phyloP scores from a whole-genome alignment of 352 stramenopile species.

The Globisporangium paddicum region DNA sequence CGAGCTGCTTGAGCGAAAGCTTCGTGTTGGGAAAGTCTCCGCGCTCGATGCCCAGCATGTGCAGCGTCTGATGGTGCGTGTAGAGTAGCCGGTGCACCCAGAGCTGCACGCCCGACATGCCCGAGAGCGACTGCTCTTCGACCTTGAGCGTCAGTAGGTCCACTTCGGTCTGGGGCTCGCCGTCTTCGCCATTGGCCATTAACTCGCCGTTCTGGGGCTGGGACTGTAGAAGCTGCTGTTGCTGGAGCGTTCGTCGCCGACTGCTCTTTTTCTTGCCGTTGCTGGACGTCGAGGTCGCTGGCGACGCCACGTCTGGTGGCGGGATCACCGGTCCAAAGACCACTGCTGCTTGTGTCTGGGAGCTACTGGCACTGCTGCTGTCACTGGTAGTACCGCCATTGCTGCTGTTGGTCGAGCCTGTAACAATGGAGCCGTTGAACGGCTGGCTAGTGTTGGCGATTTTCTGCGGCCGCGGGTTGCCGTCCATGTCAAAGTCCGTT shows the following conservation, averaged over 20 bases:
- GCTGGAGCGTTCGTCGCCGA: constrained; percentile 7
- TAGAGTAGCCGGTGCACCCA: constrained; percentile 65
- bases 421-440: neutral
- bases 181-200: constrained; percentile 13
- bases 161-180: constrained; percentile 14
- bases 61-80: constrained; percentile 59
- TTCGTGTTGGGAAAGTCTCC: constrained; percentile 62
- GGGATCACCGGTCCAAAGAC: neutral
- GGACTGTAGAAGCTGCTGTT: neutral
- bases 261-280: neutral
- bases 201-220: constrained; percentile 14
- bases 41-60: constrained; percentile 37
- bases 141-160: constrained; percentile 25
- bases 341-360: neutral
- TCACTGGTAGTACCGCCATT: neutral
- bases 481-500: constrained; percentile 42
- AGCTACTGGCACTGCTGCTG: neutral
- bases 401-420: neutral
- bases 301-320: constrained; percentile 1
- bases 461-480: constrained; percentile 31
- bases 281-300: constrained; percentile 1
- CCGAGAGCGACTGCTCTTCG: constrained; percentile 42
- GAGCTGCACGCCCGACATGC: constrained; percentile 58
- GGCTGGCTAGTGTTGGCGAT: constrained; percentile 13
- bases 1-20: constrained; percentile 69